Conservation (phyloP, 2,329 filamentous ascomycete genomes). For the Alternaria alternata region DNA sequence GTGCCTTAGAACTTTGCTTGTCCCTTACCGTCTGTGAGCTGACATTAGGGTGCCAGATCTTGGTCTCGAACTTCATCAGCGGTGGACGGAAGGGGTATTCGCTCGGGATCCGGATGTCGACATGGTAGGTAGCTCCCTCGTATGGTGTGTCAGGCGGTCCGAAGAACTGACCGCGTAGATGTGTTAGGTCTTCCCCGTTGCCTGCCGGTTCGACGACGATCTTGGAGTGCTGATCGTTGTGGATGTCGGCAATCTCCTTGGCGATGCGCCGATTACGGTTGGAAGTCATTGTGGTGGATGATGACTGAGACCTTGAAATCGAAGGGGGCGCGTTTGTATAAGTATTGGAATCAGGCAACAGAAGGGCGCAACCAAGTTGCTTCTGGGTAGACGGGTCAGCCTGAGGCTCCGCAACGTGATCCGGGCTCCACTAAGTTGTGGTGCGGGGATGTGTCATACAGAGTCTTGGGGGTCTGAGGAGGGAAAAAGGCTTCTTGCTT, state of each 20-base stretch:
- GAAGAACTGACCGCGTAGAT: constrained; percentile 82
- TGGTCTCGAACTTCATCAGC: constrained; percentile 88
- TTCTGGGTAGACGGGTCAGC: constrained; percentile 18
- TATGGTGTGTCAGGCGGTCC: constrained; percentile 95
- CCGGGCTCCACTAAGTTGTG: constrained; percentile 5
- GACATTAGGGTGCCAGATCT: constrained; percentile 97
- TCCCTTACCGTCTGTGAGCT: constrained; percentile 84
- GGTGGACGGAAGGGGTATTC: constrained; percentile 96
- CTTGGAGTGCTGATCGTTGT: constrained; percentile 76
- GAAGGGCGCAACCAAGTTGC: constrained; percentile 9
- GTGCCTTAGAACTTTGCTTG: no score
- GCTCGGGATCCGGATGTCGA: constrained; percentile 86
- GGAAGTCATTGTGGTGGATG: constrained; percentile 58
- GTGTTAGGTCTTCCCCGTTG: constrained; percentile 74
- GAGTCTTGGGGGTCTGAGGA: constrained; percentile 23
- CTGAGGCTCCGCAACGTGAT: constrained; percentile 13
- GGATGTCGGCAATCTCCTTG: constrained; percentile 80
- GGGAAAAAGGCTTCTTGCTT: not conserved
- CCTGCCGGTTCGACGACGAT: constrained; percentile 73
- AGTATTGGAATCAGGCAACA: constrained; percentile 12
- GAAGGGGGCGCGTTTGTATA: constrained; percentile 6
- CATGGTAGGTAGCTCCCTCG: constrained; percentile 79
- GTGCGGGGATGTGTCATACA: constrained; percentile 10
- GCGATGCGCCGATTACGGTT: constrained; percentile 69
- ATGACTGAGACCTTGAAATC: not conserved